A percentile compares a stretch with the other conserved stretches of the same genome.
These are phyloP conservation scores for Venturia aucupariae DNA, from an alignment of 2,329 filamentous ascomycete genomes.

Conservation along the genomic window DNA sequence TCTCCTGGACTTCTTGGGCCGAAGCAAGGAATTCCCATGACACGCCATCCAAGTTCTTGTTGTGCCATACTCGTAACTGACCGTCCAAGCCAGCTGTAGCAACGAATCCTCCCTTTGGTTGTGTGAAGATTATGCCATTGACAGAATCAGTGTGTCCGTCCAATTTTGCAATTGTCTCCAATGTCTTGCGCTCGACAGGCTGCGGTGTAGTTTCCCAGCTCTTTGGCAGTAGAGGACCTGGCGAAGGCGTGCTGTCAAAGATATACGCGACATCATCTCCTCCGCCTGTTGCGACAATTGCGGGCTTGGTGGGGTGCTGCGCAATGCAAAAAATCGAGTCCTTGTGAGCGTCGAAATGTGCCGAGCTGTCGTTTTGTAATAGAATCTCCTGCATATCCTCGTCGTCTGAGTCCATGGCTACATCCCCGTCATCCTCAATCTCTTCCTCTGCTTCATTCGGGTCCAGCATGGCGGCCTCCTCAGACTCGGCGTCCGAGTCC, in stretches of 20 bases:
- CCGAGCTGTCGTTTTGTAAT: conserved; percentile 84
- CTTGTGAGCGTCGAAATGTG: conserved; percentile 82
- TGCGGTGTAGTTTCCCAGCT: conserved; percentile 63
- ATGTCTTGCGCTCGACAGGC: conserved; percentile 43
- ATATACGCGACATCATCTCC: conserved; percentile 81
- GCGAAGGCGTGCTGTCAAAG: conserved; percentile 61
- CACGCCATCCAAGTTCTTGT: conserved; percentile 33
- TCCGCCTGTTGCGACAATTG: conserved; percentile 80
- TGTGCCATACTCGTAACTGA: conserved; percentile 61
- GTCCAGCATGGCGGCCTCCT: conserved; percentile 64
- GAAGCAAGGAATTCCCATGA: conserved; percentile 63
- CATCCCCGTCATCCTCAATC: conserved; percentile 59
- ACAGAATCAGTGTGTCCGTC: conserved; percentile 91
- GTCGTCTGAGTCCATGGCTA: conserved; percentile 70
- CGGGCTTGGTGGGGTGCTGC: conserved; percentile 71
- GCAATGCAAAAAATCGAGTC: conserved; percentile 94
- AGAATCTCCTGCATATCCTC: conserved; percentile 54
- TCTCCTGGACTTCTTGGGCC: conserved; percentile 82
- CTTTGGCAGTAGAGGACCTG: conserved; percentile 60
- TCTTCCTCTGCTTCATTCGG: conserved; percentile 72
- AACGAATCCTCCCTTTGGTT: conserved; percentile 72
- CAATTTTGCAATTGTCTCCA: conserved; percentile 61
- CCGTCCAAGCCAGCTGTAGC: conserved; percentile 87
- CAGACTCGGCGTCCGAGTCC: conserved; percentile 31
- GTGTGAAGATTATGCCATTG: conserved; percentile 75